phyloP scores from a whole-genome alignment of 768 basidiomycete genomes.

The Exsudoporus frostii region DNA sequence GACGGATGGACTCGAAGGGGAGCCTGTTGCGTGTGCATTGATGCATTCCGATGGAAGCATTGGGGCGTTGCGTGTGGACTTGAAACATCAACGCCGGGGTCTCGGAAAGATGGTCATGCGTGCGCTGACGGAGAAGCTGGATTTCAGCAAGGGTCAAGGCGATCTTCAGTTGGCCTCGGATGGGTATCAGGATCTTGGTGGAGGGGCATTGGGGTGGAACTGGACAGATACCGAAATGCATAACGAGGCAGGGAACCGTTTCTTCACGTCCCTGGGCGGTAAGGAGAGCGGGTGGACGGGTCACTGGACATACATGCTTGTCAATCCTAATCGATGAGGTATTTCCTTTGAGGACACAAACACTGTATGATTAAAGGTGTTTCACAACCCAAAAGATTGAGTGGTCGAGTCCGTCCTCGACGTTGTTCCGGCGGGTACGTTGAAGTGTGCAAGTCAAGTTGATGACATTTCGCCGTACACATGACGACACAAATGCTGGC shows the following conservation, averaged over 20 bases:
- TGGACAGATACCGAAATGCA: constrained; percentile 14
- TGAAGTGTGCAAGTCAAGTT: neutral
- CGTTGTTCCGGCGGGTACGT: neutral
- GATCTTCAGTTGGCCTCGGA: neutral
- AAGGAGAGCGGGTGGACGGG: neutral
- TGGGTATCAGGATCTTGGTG: constrained; percentile 12
- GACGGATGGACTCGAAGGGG: neutral
- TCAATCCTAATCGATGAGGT: neutral
- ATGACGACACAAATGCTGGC: too few relatives aligned
- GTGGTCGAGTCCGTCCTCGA: neutral
- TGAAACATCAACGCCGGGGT: constrained; percentile 8
- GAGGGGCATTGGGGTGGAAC: constrained; percentile 24
- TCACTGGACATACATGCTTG: constrained; percentile 17
- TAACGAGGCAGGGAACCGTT: constrained; percentile 6
- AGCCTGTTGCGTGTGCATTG: constrained; percentile 12
- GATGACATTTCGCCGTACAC: too few relatives aligned
- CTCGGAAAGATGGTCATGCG: constrained; percentile 10
- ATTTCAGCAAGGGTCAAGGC: neutral
- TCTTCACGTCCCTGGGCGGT: constrained; percentile 13
- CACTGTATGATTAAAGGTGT: neutral
- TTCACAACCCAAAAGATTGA: neutral
- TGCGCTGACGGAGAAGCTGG: constrained; percentile 8
- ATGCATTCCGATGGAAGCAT: constrained; percentile 23
- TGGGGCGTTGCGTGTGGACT: constrained; percentile 11
- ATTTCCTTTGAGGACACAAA: neutral